Evolutionary conservation across 169 alveolate genomes (phyloP).

Genomic region (Plasmodium adleri): DNA sequence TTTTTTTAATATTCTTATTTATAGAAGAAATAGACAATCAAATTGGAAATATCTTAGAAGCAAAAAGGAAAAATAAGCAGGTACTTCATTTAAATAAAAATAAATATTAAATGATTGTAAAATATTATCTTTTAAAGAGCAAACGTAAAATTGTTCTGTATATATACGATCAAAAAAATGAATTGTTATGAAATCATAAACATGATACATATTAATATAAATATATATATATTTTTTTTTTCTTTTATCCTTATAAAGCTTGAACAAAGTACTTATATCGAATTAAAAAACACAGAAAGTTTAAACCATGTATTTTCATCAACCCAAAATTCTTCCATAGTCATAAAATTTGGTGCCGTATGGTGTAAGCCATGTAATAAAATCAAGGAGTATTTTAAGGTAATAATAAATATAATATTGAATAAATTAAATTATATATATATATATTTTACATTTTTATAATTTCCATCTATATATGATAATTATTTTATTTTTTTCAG

Average conservation of each 20-base stretch:
- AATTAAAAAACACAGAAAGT: slow-evolving; percentile 4
- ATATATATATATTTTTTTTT: slow-evolving; percentile 8
- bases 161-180: neutral
- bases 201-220: neutral
- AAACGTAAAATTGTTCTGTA: neutral
- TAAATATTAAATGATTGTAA: neutral
- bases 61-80: slow-evolving; percentile 34
- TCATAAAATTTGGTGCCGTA: slow-evolving; percentile 49
- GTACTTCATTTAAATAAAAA: slow-evolving; percentile 17
- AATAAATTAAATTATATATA: neutral
- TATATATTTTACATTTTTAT: neutral
- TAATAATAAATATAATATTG: slow-evolving; percentile 8
- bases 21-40: slow-evolving; percentile 13
- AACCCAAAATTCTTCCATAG: slow-evolving; percentile 26
- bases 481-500: neutral
- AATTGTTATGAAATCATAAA: neutral
- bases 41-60: slow-evolving; percentile 27
- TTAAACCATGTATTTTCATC: slow-evolving; percentile 35
- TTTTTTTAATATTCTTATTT: slow-evolving; percentile 4
- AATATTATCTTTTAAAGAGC: neutral
- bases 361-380: slow-evolving; percentile 71
- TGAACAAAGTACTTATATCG: slow-evolving; percentile 26
- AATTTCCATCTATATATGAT: neutral
- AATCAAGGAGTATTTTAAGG: slow-evolving; percentile 45
- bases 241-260: neutral